A percentile compares a stretch with the other conserved stretches of the same genome.
Evolutionary conservation across 768 basidiomycete species (phyloP).

Genomic region (Russula foetens): DNA sequence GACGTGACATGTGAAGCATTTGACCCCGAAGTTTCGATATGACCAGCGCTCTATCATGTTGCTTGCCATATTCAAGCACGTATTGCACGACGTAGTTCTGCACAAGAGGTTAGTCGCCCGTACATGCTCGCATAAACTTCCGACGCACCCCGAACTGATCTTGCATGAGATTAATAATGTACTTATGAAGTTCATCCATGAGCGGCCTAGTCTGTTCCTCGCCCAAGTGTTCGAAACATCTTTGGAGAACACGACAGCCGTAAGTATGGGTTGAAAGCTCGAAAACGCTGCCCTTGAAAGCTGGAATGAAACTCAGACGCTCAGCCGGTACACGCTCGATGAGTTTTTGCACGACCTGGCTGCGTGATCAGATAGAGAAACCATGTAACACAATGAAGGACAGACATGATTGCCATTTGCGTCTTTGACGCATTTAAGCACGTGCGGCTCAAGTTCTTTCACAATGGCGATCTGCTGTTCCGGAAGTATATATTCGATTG

Average conservation of each 20-base stretch:
- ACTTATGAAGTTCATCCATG: constrained; percentile 74
- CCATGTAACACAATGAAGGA: constrained; percentile 4
- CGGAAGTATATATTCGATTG: constrained; percentile 70
- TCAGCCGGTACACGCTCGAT: constrained; percentile 75
- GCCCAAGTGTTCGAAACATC: constrained; percentile 81
- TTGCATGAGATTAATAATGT: constrained; percentile 66
- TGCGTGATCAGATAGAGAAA: constrained; percentile 5
- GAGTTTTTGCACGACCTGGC: constrained; percentile 79
- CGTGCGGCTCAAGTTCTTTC: constrained; percentile 67
- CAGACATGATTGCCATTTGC: constrained; percentile 91
- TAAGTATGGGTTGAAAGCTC: constrained; percentile 84
- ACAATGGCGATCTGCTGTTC: constrained; percentile 75
- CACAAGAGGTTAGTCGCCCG: constrained; percentile 13
- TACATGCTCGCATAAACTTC: not conserved
- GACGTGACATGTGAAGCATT: constrained; percentile 70
- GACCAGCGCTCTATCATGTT: constrained; percentile 58
- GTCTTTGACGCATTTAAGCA: constrained; percentile 82
- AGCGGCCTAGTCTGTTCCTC: constrained; percentile 58
- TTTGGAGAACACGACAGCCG: constrained; percentile 91
- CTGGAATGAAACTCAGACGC: constrained; percentile 62
- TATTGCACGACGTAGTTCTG: constrained; percentile 96
- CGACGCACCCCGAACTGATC: constrained; percentile 81
- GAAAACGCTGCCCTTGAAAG: constrained; percentile 71
- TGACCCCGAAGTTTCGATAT: constrained; percentile 66
- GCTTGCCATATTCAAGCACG: constrained; percentile 72